A percentile compares a stretch with the other conserved stretches of the same genome.
Conservation (phyloP, 805 yeast genomes). For the Wickerhamiella hasegawae region DNA sequence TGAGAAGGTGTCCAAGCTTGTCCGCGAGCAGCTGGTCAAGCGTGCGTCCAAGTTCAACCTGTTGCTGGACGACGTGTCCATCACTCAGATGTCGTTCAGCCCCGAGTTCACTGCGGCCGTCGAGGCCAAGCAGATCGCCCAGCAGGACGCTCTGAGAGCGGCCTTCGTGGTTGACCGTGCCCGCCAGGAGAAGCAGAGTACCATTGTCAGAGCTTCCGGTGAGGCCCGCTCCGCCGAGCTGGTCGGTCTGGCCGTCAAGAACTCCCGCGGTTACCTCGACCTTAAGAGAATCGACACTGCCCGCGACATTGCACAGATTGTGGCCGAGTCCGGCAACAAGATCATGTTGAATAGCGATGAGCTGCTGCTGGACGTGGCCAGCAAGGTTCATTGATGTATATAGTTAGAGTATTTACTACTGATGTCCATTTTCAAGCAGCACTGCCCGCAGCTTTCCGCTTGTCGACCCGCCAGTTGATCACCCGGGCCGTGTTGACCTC, state of each 20-base stretch:
- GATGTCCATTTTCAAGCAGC: neutral
- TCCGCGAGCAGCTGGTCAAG: slow-evolving; percentile 77
- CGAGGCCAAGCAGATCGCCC: slow-evolving; percentile 97
- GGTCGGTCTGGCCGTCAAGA: slow-evolving; percentile 98
- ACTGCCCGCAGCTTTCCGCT: slow-evolving; percentile 9
- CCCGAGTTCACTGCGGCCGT: slow-evolving; percentile 97
- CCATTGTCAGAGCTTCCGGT: slow-evolving; percentile 95
- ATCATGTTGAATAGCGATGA: slow-evolving; percentile 86
- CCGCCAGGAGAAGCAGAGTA: slow-evolving; percentile 90
- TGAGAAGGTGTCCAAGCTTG: slow-evolving; percentile 83
- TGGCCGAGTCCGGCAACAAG: slow-evolving; percentile 79
- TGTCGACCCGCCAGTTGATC: slow-evolving; percentile 25
- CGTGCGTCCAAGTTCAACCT: slow-evolving; percentile 86
- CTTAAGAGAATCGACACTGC: slow-evolving; percentile 95
- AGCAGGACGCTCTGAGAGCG: slow-evolving; percentile 98
- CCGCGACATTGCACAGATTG: slow-evolving; percentile 76
- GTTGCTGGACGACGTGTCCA: slow-evolving; percentile 83
- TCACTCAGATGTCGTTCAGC: slow-evolving; percentile 91
- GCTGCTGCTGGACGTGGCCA: slow-evolving; percentile 71
- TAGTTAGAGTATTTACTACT: too few species aligned
- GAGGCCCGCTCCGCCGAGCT: slow-evolving; percentile 96
- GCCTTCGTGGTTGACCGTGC: slow-evolving; percentile 96
- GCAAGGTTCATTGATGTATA: slow-evolving; percentile 44
- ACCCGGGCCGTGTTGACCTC: slow-evolving; percentile 89
- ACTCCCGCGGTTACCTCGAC: slow-evolving; percentile 89